A percentile compares a stretch with the other conserved stretches of the same genome.
Conservation (phyloP, 192 early-diverging fungal genomes). For the Diversispora eburnea region DNA sequence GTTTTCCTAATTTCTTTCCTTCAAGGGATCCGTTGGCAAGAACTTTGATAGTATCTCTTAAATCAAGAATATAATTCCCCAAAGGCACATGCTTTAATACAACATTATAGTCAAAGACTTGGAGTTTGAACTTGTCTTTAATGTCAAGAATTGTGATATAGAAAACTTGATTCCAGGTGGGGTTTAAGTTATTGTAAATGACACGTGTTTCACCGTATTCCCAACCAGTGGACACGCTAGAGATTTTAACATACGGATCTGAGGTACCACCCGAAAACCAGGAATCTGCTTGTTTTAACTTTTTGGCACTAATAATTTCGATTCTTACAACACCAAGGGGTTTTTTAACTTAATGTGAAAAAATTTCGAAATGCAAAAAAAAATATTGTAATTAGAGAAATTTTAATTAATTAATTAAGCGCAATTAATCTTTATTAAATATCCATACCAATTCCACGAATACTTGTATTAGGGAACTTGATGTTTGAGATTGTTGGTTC, state of each 20-base stretch:
- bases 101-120: slow-evolving; percentile 81
- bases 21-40: slow-evolving; percentile 35
- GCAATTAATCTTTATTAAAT: background rate
- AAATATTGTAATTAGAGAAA: background rate
- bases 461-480: background rate
- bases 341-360: slow-evolving; percentile 3
- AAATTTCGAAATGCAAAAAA: background rate
- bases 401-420: background rate
- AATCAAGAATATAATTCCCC: slow-evolving; percentile 58
- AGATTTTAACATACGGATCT: slow-evolving; percentile 84
- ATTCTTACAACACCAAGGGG: slow-evolving; percentile 76
- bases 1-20: slow-evolving; percentile 16
- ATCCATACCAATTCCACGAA: background rate
- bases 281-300: slow-evolving; percentile 73
- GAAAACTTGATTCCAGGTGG: slow-evolving; percentile 87
- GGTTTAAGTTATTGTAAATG: slow-evolving; percentile 78
- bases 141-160: slow-evolving; percentile 78
- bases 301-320: slow-evolving; percentile 65
- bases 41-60: slow-evolving; percentile 52
- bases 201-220: slow-evolving; percentile 73
- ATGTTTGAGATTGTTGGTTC: background rate
- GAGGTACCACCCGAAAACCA: slow-evolving; percentile 62
- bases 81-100: slow-evolving; percentile 71
- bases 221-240: slow-evolving; percentile 42
- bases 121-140: slow-evolving; percentile 60